Base-by-base conservation (phyloP, 257 asterid species). In the Haberlea rhodopensis region DNA sequence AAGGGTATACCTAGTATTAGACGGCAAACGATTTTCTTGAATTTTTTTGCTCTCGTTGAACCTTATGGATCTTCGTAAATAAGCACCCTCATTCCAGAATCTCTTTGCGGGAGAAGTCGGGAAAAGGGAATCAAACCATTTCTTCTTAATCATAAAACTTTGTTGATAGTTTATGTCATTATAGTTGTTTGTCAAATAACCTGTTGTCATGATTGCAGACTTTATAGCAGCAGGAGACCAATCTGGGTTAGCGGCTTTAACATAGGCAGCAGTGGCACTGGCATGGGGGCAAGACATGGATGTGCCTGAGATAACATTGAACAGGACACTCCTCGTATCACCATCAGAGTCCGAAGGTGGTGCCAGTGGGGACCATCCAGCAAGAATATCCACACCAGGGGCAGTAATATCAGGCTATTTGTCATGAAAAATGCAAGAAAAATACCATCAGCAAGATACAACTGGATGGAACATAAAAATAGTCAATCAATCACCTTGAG, bases 221-320 rank as follows among this genome's bases (percentile, higher is more conserved):
- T 77, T 81, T 25, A 81, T 75, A 26, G 86, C 81, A 26, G 86
- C 73, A n/a, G 86, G 83, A 21, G 81, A 81, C 86, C 86, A 81
- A 52, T 69, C 59, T 1, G 83, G 79, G 58, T 72, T 79, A 11
- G 45, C 71, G n/a, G 86, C 70, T 62, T 81, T 81, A 23, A 81
- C 72, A 52, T 77, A 78, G 26, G 86, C 86, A 6, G 81, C 78
- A 8, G 83, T 67, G 1, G 62, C 86, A 16, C 70, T 70, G 9
- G 73, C 81, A 45, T 75, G 83, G 22, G 86, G 83, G 66, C 79
- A 70, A 24, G 82, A 67, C 83, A 81, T 78, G 59, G 86, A 81
- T 24, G 86, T 81, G 62, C 81, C 85, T 0, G 85, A 80, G 2
- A 76, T 57, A 27, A 76, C 32, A 26, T 76, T 80, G 71, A 53